Evolutionary conservation across 2,329 filamentous ascomycete species (phyloP).

Genomic region (Epichloe sibirici): DNA sequence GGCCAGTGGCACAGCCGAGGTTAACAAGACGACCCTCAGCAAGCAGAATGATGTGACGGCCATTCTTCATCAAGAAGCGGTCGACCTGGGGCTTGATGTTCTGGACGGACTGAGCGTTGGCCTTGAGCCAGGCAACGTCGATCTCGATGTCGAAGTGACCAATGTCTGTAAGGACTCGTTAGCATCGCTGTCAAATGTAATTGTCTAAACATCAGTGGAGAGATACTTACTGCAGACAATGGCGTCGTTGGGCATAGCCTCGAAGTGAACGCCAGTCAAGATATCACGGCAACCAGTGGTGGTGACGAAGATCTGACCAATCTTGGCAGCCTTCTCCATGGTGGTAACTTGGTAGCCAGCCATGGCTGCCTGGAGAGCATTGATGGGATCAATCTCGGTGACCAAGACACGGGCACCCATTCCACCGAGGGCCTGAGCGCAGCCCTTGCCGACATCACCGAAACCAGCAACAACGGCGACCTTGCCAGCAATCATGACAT

Average conservation of each 20-base stretch:
- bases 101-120: slow-evolving; percentile 82
- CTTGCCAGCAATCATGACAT: slow-evolving; percentile 99
- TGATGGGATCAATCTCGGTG: slow-evolving; percentile 98
- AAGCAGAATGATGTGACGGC: slow-evolving; percentile 95
- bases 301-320: slow-evolving; percentile 97
- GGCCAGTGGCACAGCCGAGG: slow-evolving; percentile 95
- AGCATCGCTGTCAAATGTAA: background rate
- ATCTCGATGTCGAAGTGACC: slow-evolving; percentile 99
- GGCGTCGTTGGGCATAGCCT: slow-evolving; percentile 91
- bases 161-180: slow-evolving; percentile 50
- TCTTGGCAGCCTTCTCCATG: slow-evolving; percentile 87
- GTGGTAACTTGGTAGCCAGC: slow-evolving; percentile 93
- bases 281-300: slow-evolving; percentile 99
- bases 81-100: slow-evolving; percentile 99
- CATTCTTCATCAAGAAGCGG: slow-evolving; percentile 87
- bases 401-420: slow-evolving; percentile 96
- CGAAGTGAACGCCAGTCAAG: slow-evolving; percentile 81
- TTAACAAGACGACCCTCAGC: slow-evolving; percentile 98
- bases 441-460: slow-evolving; percentile 99
- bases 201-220: background rate
- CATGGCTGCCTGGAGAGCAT: slow-evolving; percentile 96
- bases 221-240: slow-evolving; percentile 78
- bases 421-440: slow-evolving; percentile 85
- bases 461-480: slow-evolving; percentile 93
- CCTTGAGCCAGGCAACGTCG: slow-evolving; percentile 98